Base-by-base conservation (phyloP, 768 basidiomycete species). In the Ephemerocybe angulata region DNA sequence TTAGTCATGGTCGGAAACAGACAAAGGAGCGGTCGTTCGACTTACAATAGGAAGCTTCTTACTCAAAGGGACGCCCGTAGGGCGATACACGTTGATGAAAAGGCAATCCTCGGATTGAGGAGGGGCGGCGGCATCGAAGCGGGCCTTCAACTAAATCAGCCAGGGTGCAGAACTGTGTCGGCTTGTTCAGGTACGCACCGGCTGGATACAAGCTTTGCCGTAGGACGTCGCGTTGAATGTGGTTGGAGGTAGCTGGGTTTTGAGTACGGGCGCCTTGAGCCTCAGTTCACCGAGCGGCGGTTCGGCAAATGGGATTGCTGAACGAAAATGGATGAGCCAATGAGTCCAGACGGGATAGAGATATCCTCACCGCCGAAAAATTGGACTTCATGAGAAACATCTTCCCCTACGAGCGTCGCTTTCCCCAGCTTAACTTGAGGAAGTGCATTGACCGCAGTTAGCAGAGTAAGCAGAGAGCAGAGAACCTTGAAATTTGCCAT, bases 1-100 rank as follows among this genome's bases (percentile, higher is more conserved):
- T 15, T 13, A n/a, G 25, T 19, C 29, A 33, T 4, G 8, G 28
- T 13, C 27, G 41, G 15, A 11, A 31, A 33, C 7, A 15, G 19
- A 12, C 44, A 43, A 11, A 27, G 40, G 44, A n/a, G 38, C 19
- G 12, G 42, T 1, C 8, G 33, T 41, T 25, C 28, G 35, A 62
- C 71, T 59, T 52, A 76, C 75, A 42, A 79, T 70, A 12, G 77
- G 76, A 4, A 79, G 62, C 38, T 65, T 66, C 2, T 68, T 65
- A 50, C 62, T 60, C 1, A 59, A 3, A 4, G 40, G 40, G 10
- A 67, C 48, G 11, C 74, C 73, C 0, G 75, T 68, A 0, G 84
- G 83, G 19, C 80, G 69, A 54, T 79, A 81, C 4, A 86, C 67
- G 59, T 86, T 84, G 50, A 85, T 70, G 19, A 80, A 82, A 44